These are phyloP conservation scores for Stephanodiscus minutulus DNA, from an alignment of 108 stramenopile genomes.

Conservation along the genomic window DNA sequence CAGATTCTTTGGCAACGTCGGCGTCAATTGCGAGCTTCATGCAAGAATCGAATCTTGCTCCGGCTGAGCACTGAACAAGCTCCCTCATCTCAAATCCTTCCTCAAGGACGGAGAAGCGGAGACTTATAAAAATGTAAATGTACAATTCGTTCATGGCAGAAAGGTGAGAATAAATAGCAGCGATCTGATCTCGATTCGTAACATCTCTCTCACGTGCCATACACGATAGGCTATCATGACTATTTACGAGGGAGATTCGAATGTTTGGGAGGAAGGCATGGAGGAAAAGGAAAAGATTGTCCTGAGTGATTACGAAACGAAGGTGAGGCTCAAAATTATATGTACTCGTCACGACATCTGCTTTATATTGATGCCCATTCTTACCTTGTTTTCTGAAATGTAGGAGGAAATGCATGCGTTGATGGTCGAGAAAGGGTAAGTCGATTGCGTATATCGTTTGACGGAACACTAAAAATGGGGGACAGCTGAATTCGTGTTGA, in stretches of 20 bases:
- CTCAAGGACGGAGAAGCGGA: constrained; percentile 43
- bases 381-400: neutral
- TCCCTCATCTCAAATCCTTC: constrained; percentile 41
- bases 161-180: constrained; percentile 6
- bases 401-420: constrained; percentile 62
- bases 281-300: constrained; percentile 47
- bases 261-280: constrained; percentile 11
- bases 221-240: constrained; percentile 31
- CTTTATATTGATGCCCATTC: neutral
- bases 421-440: constrained; percentile 67
- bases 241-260: constrained; percentile 30
- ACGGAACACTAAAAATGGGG: no score
- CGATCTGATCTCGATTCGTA: no score
- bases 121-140: constrained; percentile 36
- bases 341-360: no score
- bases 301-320: constrained; percentile 59
- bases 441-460: neutral
- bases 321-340: constrained; percentile 33
- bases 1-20: constrained; percentile 1
- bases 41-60: constrained; percentile 46
- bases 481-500: no score
- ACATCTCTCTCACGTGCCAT: no score
- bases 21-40: constrained; percentile 18
- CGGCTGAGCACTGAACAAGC: constrained; percentile 44
- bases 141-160: constrained; percentile 28